Base-by-base conservation (phyloP, 108 stramenopile genomes). In the Stephanodiscus minutulus region DNA sequence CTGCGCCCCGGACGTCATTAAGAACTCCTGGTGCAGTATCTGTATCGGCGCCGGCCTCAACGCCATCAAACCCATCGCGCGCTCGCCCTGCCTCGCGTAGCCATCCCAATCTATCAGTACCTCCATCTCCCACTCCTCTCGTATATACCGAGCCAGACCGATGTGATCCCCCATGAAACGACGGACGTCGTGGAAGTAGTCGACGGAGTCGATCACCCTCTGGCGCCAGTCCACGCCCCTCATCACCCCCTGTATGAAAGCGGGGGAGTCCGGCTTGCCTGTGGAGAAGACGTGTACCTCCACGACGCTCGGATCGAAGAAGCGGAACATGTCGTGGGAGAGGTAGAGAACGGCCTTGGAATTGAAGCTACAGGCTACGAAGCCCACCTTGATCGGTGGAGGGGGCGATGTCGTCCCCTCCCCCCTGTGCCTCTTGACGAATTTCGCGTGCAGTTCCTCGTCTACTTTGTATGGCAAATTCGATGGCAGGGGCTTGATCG, bases 81-180 rank as follows among this genome's bases (percentile, higher is more conserved):
- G 74, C 70, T 89, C 90, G 2, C 92, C 92, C 64, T 93, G 92
- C 31, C 92, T 70, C 3, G 90, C 90, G 53, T 91, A 93, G 0
- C 92, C 92, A 66, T 93, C 92, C 92, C 92, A 93, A 67, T 93
- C 92, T 20, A 93, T 85, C 61, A 93, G 65, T 41, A 93, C 86
- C 53, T 90, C 85, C 36, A 93, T 93, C 18, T 89, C 79, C 22
- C 76, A 75, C 7, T 39, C 10, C 7, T 88, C 56, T 29, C 89
- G 85, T 61, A 93, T 87, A 57, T 79, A 93, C 20, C 81, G 70
- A 12, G 92, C 92, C 61, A 91, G 69, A 3, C 64, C 83, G 52
- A 93, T 78, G 66, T 93, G 92, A 83, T 86, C 78, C 17, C 46
- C 60, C 47, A 81, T 76, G 11, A 83, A 74, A 15, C 80, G 53